A percentile compares a stretch with the other conserved stretches of the same genome.
These are phyloP conservation scores for Brassica balearica DNA, from an alignment of 441 rosid species.

Conservation along the genomic window DNA sequence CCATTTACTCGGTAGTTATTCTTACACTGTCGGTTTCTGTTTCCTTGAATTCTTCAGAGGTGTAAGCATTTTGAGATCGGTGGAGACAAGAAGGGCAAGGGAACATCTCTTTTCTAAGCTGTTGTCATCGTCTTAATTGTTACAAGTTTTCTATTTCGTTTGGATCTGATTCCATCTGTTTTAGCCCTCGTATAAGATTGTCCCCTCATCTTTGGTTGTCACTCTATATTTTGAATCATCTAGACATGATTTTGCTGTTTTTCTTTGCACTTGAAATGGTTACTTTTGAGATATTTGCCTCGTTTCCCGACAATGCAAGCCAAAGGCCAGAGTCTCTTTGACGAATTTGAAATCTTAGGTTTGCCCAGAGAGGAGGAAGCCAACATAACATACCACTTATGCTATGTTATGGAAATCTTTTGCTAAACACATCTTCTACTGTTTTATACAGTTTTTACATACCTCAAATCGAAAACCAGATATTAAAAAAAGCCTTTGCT, in stretches of 20 bases:
- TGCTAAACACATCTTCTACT: slow-evolving; percentile 78
- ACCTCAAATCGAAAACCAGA: background rate
- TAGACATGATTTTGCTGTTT: background rate
- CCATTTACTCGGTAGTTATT: background rate
- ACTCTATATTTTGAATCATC: slow-evolving; percentile 24
- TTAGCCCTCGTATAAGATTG: slow-evolving; percentile 39
- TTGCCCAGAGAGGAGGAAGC: no score
- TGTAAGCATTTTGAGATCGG: slow-evolving; percentile 78
- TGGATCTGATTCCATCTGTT: slow-evolving; percentile 23
- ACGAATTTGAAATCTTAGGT: no score
- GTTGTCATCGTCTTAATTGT: background rate
- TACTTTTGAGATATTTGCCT: slow-evolving; percentile 35
- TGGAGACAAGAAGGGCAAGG: slow-evolving; percentile 78
- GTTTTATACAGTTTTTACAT: background rate
- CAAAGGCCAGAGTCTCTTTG: no score
- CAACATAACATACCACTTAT: slow-evolving; percentile 49
- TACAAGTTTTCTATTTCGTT: slow-evolving; percentile 28
- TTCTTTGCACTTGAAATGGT: background rate
- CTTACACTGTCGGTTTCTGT: background rate
- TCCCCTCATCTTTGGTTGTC: slow-evolving; percentile 27
- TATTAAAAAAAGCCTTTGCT: background rate
- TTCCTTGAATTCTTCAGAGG: slow-evolving; percentile 43
- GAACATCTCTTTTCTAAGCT: slow-evolving; percentile 63
- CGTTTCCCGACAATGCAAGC: no score
- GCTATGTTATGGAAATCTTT: slow-evolving; percentile 89